Conservation (phyloP, 768 basidiomycete genomes). For the Phylloporus sp. region DNA sequence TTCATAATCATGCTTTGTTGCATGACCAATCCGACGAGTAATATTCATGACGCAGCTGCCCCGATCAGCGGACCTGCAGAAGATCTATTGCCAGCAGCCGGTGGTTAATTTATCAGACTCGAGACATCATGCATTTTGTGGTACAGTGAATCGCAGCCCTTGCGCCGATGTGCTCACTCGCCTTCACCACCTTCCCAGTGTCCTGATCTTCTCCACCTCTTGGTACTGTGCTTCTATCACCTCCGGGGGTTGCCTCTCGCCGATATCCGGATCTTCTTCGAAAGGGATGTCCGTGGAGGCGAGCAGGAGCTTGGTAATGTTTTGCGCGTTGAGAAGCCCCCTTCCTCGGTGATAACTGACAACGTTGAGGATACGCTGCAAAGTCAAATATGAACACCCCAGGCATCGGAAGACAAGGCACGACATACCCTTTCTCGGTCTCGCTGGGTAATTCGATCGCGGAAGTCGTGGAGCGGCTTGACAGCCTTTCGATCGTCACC, state of each 20-base stretch:
- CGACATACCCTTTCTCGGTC: conserved; percentile 14
- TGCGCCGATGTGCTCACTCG: neutral
- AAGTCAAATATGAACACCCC: neutral
- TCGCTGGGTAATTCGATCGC: conserved; percentile 13
- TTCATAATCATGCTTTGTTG: too few species aligned
- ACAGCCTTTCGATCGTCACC: conserved; percentile 21
- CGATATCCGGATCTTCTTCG: conserved; percentile 20
- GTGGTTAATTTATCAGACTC: too few species aligned
- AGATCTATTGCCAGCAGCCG: too few species aligned
- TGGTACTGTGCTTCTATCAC: conserved; percentile 10
- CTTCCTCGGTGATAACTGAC: conserved; percentile 24
- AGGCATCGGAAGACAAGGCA: neutral
- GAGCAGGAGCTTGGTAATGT: conserved; percentile 18
- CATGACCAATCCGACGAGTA: too few species aligned
- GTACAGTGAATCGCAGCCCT: too few species aligned
- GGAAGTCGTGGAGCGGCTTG: conserved; percentile 20
- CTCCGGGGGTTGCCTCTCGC: conserved; percentile 8
- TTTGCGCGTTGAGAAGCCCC: conserved; percentile 18
- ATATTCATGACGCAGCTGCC: too few species aligned
- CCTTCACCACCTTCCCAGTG: conserved; percentile 1
- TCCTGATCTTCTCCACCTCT: conserved; percentile 13
- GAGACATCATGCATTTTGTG: too few species aligned
- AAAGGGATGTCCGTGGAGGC: conserved; percentile 14
- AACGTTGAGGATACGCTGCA: conserved; percentile 17
- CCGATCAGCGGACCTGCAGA: too few species aligned